Base-by-base conservation (phyloP, 225 moss, liverwort and hornwort genomes). In the Takakia lepidozioides region DNA sequence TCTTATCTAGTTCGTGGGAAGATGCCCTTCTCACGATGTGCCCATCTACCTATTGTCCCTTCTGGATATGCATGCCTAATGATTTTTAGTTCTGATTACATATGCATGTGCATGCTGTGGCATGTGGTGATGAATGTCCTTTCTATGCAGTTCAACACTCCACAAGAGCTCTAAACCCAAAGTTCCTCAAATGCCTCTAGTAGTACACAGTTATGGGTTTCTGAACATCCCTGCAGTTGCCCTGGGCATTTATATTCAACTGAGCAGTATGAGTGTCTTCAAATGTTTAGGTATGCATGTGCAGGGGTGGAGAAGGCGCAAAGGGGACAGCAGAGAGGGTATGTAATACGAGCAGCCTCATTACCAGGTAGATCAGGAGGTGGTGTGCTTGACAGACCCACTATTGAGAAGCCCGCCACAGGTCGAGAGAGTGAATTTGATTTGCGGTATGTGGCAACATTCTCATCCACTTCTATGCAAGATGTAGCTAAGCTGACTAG, bases 381-480 rank as follows among this genome's bases (percentile, higher is more conserved):
- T 27, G 87, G 91, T 34, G 81, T 92, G 16, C 57, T 92, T 56
- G 87, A 92, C 60, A 74, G 86, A 62, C 87, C 91, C 30, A 82
- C 69, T 3, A 59, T 92, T 32, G 86, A 86, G 40, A 86, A 75
- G 62, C 61, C 70, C n/a, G 79, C 84, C 19, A 86, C 91, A 39
- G 87, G 87, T 50, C 73, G 87, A 30, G 91, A 92, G 50, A 87
- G 84, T 40, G 87, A 92, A 48, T 92, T 92, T 55, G 91, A 92
- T 64, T 55, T 92, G 14, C 78, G 76, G 91, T 91, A 69, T 51
- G 77, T 53, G 42, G 27, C 17, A 19, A 36, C 25, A 23, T n/a
- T 52, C n/a, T 38, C 3, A 8, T 24, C 23, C 20, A n/a, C n/a
- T n/a, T n/a, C n/a, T n/a, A n/a, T n/a, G n/a, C n/a, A n/a, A n/a